Conservation (phyloP, 768 basidiomycete species). For the Suillus variegatus region DNA sequence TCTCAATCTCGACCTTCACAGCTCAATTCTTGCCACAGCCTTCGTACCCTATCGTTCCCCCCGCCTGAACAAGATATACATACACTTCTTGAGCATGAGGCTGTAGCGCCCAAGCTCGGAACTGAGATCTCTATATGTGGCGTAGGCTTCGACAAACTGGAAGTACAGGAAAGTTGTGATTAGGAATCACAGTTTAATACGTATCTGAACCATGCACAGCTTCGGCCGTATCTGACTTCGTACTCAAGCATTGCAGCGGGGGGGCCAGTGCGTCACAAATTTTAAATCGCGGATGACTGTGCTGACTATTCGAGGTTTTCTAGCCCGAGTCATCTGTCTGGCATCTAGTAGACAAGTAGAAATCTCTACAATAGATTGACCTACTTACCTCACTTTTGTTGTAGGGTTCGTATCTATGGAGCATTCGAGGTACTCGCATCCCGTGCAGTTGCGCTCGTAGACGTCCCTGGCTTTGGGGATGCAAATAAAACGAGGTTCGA, state of each 20-base stretch:
- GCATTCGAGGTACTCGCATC: slow-evolving; percentile 2
- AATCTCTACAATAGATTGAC: not conserved
- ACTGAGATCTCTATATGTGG: not conserved
- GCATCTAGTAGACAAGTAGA: slow-evolving; percentile 1
- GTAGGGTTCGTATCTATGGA: not conserved
- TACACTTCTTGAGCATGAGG: not conserved
- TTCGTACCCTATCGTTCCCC: not conserved
- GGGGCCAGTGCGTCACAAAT: not conserved
- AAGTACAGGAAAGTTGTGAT: not conserved
- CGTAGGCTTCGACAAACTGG: not conserved
- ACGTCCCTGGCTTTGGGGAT: not conserved
- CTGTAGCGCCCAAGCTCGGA: not conserved
- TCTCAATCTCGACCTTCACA: not conserved
- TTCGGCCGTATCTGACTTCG: not conserved
- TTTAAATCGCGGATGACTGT: not conserved
- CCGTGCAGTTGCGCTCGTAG: not conserved
- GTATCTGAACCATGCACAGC: not conserved
- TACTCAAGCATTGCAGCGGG: not conserved
- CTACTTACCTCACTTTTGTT: not conserved
- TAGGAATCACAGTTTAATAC: not conserved
- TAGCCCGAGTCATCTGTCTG: not conserved
- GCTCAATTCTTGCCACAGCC: not conserved
- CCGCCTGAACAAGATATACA: not conserved
- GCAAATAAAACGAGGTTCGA: not conserved
- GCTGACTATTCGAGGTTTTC: not conserved